These are phyloP conservation scores for Starmerella khaoyaiensis DNA, from an alignment of 805 yeast genomes.

Conservation along the genomic window DNA sequence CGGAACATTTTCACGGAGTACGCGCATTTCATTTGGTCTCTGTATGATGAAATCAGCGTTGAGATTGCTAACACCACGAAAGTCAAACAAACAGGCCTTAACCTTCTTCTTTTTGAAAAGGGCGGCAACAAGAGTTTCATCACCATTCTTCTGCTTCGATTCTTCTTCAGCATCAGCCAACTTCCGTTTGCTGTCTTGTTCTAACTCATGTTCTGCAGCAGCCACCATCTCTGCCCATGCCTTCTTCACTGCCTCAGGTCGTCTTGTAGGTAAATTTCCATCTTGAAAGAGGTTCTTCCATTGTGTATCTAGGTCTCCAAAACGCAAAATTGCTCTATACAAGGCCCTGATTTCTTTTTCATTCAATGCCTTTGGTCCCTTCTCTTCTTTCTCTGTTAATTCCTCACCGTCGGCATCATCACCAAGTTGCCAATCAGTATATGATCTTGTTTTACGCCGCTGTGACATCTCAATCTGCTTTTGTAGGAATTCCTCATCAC, in stretches of 20 bases:
- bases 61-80: conserved; percentile 70
- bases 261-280: conserved; percentile 75
- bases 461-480: conserved; percentile 82
- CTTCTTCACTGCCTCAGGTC: conserved; percentile 62
- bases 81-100: conserved; percentile 80
- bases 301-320: conserved; percentile 58
- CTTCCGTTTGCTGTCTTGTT: conserved; percentile 54
- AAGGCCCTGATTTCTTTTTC: conserved; percentile 81
- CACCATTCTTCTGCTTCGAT: conserved; percentile 18
- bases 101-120: conserved; percentile 61
- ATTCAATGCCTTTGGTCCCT: conserved; percentile 39
- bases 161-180: conserved; percentile 22
- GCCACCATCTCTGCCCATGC: conserved; percentile 61
- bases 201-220: conserved; percentile 47
- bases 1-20: conserved; percentile 43
- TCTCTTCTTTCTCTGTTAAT: conserved; percentile 24
- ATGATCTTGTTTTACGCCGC: conserved; percentile 64
- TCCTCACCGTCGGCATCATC: conserved; percentile 22
- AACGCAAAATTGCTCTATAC: conserved; percentile 66
- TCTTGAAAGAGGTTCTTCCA: conserved; percentile 85
- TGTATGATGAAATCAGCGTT: conserved; percentile 79
- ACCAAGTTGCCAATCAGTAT: conserved; percentile 42
- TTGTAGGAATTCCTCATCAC: conserved; percentile 74
- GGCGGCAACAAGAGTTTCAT: conserved; percentile 23
- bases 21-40: conserved; percentile 73